Evolutionary conservation across 2,329 filamentous ascomycete genomes (phyloP), one percentile per base, ranked within the genome.

Genomic region (Aspergillus candidus): DNA sequence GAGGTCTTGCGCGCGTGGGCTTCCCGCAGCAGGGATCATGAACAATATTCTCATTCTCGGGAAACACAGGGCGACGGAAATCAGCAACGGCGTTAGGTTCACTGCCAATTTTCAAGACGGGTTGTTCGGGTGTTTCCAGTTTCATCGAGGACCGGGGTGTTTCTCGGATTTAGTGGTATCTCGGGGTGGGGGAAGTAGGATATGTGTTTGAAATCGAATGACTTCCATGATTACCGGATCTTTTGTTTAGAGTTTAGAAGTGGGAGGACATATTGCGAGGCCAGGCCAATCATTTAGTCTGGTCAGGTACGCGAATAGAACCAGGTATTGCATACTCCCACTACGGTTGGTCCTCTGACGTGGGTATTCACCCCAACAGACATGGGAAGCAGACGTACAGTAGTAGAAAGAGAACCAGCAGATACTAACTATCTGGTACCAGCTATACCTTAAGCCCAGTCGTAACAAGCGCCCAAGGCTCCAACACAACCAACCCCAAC

Each of bases 11-110:
- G 38, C 64, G 66, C 27, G 61, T 64, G 43, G 59, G 59, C 27
- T 67, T 67, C 36, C 56, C 67, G 14, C 64, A 59, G 35, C 63
- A 64, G 38, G 58, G 59, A 49, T 67, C 65, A 62, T 67, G 55
- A 61, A 45, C 41, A 44, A 45, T 43, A 43, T 53, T 40, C 47
- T 29, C 40, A 44, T 53, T 40, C 47, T 29, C 40, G 39, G 47
- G 34, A 45, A 34, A 50, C 11, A 39, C 54, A 43, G 44, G 42
- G 51, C 52, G 44, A 51, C 50, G 47, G 47, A 53, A 54, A 54
- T 57, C 56, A 56, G 54, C 53, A 59, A 54, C 51, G 62, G 61
- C 56, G 60, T 65, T 65, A 45, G 59, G 57, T 53, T 60, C 42
- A 56, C 48, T 55, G 34, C 50, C 44, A 44, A 51, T 51, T 52